These are phyloP conservation scores for Fusarium miscanthi DNA, from an alignment of 2,329 filamentous ascomycete genomes.

Conservation along the genomic window DNA sequence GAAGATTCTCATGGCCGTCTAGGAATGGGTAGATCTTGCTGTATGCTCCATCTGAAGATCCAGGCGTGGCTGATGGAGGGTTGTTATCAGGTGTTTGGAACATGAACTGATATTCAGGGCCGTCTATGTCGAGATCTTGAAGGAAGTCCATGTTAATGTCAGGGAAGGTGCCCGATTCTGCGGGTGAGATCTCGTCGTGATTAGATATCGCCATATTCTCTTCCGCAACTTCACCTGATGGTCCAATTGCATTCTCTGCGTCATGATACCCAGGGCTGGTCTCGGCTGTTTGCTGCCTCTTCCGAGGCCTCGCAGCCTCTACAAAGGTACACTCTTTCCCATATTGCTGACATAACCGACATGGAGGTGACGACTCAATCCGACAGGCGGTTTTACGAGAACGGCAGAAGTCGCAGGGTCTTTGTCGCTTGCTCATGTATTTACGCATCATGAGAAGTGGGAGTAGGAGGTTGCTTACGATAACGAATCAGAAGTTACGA, in stretches of 20 bases:
- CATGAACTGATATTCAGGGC: background rate
- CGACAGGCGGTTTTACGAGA: background rate
- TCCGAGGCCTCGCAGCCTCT: background rate
- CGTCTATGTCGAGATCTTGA: background rate
- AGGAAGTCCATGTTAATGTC: slow-evolving; percentile 4
- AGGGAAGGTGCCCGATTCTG: background rate
- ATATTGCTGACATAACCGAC: background rate
- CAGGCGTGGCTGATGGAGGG: rapidly evolving
- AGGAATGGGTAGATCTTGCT: rapidly evolving
- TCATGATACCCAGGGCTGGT: background rate
- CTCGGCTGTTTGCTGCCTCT: background rate
- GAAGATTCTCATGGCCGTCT: background rate
- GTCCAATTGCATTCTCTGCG: rapidly evolving
- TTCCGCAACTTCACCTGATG: rapidly evolving
- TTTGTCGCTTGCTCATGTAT: slow-evolving; percentile 17
- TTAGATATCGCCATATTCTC: rapidly evolving
- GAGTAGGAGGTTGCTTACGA: background rate
- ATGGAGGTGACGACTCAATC: background rate
- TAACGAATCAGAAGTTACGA: background rate
- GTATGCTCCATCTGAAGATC: rapidly evolving
- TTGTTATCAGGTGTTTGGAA: background rate
- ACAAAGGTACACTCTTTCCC: background rate
- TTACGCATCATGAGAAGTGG: background rate
- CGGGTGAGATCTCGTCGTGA: background rate
- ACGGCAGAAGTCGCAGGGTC: slow-evolving; percentile 5